phyloP scores from a whole-genome alignment of 1,139 yeast species.

The Nakaseomyces delphensis region DNA sequence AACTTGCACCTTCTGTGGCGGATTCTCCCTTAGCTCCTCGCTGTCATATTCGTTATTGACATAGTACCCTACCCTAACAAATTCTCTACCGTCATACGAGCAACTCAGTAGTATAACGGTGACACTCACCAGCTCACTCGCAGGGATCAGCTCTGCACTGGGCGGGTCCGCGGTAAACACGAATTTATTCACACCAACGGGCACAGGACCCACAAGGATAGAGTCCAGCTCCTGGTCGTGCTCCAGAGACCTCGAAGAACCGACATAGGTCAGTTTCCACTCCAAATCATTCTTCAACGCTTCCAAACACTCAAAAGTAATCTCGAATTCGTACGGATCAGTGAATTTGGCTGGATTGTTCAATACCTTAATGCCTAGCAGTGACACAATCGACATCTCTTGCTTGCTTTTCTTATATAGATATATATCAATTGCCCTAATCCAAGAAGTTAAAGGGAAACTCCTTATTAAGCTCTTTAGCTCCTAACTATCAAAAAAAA shows the following conservation, averaged over 20 bases:
- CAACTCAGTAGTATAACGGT: constrained; percentile 90
- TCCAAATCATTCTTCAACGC: constrained; percentile 88
- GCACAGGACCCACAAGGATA: constrained; percentile 93
- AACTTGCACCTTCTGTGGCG: constrained; percentile 84
- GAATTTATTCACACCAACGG: constrained; percentile 92
- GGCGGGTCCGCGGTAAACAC: constrained; percentile 95
- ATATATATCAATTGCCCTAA: too few species aligned
- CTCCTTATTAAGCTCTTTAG: too few species aligned
- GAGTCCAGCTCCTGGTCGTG: constrained; percentile 97
- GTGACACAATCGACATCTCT: constrained; percentile 87
- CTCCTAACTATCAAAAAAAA: too few species aligned
- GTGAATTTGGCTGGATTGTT: constrained; percentile 93
- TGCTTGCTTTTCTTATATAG: too few species aligned
- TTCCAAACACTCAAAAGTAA: constrained; percentile 93
- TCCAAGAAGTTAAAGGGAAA: too few species aligned
- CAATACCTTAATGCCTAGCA: constrained; percentile 82
- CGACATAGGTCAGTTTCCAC: constrained; percentile 96
- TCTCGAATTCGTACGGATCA: constrained; percentile 92
- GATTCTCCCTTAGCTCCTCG: constrained; percentile 87
- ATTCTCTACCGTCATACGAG: constrained; percentile 86
- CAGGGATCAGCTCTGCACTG: constrained; percentile 89
- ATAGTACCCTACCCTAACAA: constrained; percentile 93
- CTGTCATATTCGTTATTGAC: constrained; percentile 94
- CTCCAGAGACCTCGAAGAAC: constrained; percentile 84
- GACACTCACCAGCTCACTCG: constrained; percentile 87